phyloP scores from a whole-genome alignment of 1,139 yeast species.

The Kurtzmaniella quercitrusa region DNA sequence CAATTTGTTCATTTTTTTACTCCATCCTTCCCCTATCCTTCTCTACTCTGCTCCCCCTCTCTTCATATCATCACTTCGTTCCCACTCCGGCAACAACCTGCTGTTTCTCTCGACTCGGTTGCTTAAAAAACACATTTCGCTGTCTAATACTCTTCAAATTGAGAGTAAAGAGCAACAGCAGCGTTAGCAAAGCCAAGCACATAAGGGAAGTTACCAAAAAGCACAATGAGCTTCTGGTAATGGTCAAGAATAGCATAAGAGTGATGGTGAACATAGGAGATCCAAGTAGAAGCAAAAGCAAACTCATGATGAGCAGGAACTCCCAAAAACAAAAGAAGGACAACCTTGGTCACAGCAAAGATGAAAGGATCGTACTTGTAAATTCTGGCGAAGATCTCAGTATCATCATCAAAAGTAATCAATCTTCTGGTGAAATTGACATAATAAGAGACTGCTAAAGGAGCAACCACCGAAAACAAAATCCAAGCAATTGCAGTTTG shows the following conservation, averaged over 20 bases:
- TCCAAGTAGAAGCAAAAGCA: constrained; percentile 28
- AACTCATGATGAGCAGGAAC: constrained; percentile 5
- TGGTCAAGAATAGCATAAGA: constrained; percentile 34
- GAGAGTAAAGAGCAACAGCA: constrained; percentile 49
- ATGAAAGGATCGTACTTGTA: constrained; percentile 54
- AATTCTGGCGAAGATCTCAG: constrained; percentile 29
- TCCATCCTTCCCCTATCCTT: too few relatives aligned
- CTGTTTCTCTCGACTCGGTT: too few relatives aligned
- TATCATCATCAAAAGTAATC: constrained; percentile 37
- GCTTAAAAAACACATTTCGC: not conserved
- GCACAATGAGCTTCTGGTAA: constrained; percentile 27
- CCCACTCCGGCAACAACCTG: not conserved
- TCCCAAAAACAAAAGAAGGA: constrained; percentile 39
- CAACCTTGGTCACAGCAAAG: constrained; percentile 48
- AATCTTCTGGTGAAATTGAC: constrained; percentile 50
- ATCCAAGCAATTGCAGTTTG: constrained; percentile 40
- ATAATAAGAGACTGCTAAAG: constrained; percentile 46
- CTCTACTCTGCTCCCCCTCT: not conserved
- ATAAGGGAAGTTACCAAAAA: constrained; percentile 48
- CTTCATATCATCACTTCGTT: not conserved
- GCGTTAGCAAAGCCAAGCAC: constrained; percentile 47
- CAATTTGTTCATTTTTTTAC: too few relatives aligned
- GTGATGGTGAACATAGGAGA: constrained; percentile 34
- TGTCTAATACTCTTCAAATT: constrained; percentile 35
- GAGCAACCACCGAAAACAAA: constrained; percentile 36